Percentiles rank a stretch among this genome's conserved stretches.
Conservation (phyloP, 2,329 filamentous ascomycete species). For the Camillea tinctor region DNA sequence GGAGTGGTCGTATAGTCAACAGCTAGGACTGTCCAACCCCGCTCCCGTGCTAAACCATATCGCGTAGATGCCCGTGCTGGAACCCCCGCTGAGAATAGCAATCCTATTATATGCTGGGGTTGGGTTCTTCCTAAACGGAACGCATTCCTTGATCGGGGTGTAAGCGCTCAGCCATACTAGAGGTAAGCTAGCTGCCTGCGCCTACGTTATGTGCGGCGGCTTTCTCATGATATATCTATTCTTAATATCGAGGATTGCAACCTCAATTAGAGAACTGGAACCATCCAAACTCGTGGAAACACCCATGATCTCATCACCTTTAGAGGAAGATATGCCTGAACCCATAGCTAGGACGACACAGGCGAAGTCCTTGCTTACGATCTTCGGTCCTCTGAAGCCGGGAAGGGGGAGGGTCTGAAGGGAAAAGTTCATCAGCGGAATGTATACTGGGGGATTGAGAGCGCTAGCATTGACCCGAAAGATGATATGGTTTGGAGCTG, state of each 20-base stretch:
- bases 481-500: slow-evolving; percentile 9
- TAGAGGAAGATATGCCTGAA: slow-evolving; percentile 4
- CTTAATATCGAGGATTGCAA: slow-evolving; percentile 6
- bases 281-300: slow-evolving; percentile 7
- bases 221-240: slow-evolving; percentile 13
- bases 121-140: slow-evolving; percentile 1
- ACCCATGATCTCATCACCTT: slow-evolving; percentile 17
- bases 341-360: slow-evolving; percentile 16
- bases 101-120: slow-evolving; percentile 5
- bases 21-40: slow-evolving; percentile 19
- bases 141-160: slow-evolving; percentile 12
- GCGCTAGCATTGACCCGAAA: slow-evolving; percentile 15
- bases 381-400: slow-evolving; percentile 6
- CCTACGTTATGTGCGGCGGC: slow-evolving; percentile 12
- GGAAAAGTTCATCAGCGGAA: slow-evolving; percentile 16
- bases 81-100: slow-evolving; percentile 19
- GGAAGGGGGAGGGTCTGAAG: slow-evolving; percentile 5
- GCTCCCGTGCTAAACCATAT: slow-evolving; percentile 13
- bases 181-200: slow-evolving; percentile 16
- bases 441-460: slow-evolving; percentile 20
- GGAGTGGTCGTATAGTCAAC: slow-evolving; percentile 19
- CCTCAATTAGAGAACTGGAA: slow-evolving; percentile 11
- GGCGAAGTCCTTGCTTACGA: slow-evolving; percentile 15
- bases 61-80: slow-evolving; percentile 18
- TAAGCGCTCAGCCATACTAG: slow-evolving; percentile 20